Evolutionary conservation across 805 yeast genomes (phyloP).

Genomic region (Lachancea fermentati): DNA sequence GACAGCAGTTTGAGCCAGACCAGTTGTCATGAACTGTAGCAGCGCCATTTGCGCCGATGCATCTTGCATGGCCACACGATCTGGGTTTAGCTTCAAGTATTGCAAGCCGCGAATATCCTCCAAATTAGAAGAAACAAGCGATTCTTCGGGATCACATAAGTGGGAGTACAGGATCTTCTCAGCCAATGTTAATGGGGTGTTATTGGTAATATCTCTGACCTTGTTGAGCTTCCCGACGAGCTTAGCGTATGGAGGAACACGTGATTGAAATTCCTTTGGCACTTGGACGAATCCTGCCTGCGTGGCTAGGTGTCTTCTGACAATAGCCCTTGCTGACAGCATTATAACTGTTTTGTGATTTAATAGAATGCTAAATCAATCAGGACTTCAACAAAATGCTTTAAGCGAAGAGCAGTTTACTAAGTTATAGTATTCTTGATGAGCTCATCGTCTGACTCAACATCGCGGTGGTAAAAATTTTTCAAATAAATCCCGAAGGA

Average conservation of each 20-base stretch:
- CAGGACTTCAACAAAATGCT: too few relatives aligned
- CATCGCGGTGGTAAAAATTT: neutral
- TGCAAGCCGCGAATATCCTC: conserved; percentile 73
- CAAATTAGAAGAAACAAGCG: conserved; percentile 50
- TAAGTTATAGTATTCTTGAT: neutral
- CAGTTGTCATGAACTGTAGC: conserved; percentile 96
- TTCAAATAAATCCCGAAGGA: conserved; percentile 2
- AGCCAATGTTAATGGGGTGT: conserved; percentile 82
- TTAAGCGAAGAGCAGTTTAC: too few relatives aligned
- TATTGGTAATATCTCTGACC: conserved; percentile 60
- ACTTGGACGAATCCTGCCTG: conserved; percentile 30
- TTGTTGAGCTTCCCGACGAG: conserved; percentile 55
- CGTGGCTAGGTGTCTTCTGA: conserved; percentile 23
- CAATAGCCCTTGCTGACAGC: conserved; percentile 22
- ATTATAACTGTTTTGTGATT: conserved; percentile 12
- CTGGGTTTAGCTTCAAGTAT: conserved; percentile 90
- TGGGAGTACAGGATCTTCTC: conserved; percentile 94
- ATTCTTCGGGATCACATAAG: conserved; percentile 79
- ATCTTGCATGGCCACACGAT: conserved; percentile 99
- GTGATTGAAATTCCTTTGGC: conserved; percentile 56
- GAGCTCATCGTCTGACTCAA: conserved; percentile 2
- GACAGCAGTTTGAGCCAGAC: conserved; percentile 78
- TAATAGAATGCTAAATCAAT: neutral
- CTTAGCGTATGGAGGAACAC: conserved; percentile 86
- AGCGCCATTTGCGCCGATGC: conserved; percentile 99